Percentiles rank a stretch among this genome's conserved stretches.
These are phyloP conservation scores for Cryptococcus floricola DNA, from an alignment of 1,284 basidiomycete genomes.

Conservation along the genomic window DNA sequence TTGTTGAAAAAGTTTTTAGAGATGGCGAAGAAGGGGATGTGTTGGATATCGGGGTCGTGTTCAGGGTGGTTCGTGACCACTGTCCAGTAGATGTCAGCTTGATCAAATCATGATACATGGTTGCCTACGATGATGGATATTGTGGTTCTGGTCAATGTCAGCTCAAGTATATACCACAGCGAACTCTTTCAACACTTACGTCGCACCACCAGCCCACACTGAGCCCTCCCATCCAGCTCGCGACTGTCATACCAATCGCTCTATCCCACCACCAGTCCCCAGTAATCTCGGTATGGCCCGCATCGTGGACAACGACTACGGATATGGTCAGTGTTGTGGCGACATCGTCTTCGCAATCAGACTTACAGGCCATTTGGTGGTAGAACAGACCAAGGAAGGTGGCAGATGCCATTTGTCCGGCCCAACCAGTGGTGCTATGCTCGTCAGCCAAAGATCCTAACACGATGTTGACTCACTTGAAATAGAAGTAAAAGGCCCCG, in stretches of 20 bases:
- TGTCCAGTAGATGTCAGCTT: constrained; percentile 38
- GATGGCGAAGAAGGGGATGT: constrained; percentile 95
- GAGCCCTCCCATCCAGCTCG: constrained; percentile 81
- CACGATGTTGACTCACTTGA: constrained; percentile 21
- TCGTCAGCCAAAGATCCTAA: constrained; percentile 54
- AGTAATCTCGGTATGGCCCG: constrained; percentile 90
- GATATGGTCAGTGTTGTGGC: background rate
- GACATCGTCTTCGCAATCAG: background rate
- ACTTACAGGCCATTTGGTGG: constrained; percentile 77
- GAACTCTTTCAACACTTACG: constrained; percentile 50
- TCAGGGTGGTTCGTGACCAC: constrained; percentile 96
- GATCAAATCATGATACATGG: too few species aligned
- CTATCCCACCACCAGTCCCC: constrained; percentile 82
- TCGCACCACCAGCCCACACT: constrained; percentile 98
- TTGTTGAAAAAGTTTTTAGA: constrained; percentile 78
- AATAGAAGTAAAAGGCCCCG: constrained; percentile 27
- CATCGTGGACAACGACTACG: constrained; percentile 79
- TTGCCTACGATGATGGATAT: constrained; percentile 74
- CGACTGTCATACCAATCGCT: constrained; percentile 66
- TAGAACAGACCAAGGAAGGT: constrained; percentile 80
- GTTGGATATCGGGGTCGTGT: constrained; percentile 84
- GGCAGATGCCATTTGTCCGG: constrained; percentile 63
- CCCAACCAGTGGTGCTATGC: constrained; percentile 27
- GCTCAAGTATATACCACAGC: constrained; percentile 5
- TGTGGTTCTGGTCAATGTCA: constrained; percentile 70